Evolutionary conservation across 2,329 filamentous ascomycete species (phyloP).

Genomic region (Cladosporium cucumerinum): DNA sequence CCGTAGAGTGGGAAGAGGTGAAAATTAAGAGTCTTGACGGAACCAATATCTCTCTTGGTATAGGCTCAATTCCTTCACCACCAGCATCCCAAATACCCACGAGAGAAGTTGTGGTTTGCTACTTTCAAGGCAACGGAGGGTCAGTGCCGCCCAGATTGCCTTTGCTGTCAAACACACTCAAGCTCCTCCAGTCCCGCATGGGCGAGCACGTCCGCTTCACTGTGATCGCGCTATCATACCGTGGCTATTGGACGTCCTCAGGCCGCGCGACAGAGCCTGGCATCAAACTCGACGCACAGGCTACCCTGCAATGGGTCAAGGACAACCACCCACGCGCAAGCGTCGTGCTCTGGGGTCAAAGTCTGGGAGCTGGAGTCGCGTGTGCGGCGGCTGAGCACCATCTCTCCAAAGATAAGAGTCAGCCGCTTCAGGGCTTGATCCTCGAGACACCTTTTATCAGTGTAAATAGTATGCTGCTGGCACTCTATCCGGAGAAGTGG

Average conservation of each 20-base stretch:
- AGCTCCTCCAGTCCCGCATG: constrained; percentile 36
- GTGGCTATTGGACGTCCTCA: constrained; percentile 74
- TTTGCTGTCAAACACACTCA: constrained; percentile 45
- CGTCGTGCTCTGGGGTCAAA: constrained; percentile 70
- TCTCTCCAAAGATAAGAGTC: constrained; percentile 37
- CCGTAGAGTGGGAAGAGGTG: constrained; percentile 65
- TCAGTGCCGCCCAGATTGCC: constrained; percentile 48
- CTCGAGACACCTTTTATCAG: constrained; percentile 75
- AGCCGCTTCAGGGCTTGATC: constrained; percentile 48
- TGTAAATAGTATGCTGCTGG: constrained; percentile 65
- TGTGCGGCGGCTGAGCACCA: constrained; percentile 55
- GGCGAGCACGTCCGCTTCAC: constrained; percentile 30
- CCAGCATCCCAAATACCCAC: background rate
- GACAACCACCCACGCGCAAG: constrained; percentile 40
- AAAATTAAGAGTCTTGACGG: constrained; percentile 61
- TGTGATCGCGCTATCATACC: constrained; percentile 54
- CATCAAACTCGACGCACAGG: constrained; percentile 65
- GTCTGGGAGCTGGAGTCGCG: constrained; percentile 69
- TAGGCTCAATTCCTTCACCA: constrained; percentile 38
- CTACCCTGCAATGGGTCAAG: constrained; percentile 61
- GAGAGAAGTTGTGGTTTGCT: constrained; percentile 40
- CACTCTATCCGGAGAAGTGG: constrained; percentile 75
- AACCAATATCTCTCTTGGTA: constrained; percentile 60
- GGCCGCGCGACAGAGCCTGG: constrained; percentile 68
- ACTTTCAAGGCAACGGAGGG: constrained; percentile 49